Conservation (phyloP, 2,329 filamentous ascomycete species). For the Chrysoporthe cubensis region DNA sequence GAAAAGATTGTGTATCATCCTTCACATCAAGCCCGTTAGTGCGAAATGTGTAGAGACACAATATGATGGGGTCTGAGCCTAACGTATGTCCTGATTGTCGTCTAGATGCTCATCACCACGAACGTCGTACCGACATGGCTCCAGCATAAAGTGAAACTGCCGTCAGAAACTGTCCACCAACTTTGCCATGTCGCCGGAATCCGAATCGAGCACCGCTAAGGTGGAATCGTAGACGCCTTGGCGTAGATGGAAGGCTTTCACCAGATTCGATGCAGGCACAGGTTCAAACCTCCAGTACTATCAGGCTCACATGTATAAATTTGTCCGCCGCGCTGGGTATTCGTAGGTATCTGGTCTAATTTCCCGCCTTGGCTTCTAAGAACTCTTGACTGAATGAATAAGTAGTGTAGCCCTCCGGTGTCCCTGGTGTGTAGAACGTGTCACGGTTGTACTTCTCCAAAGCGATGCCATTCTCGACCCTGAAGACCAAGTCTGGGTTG, state of each 20-base stretch:
- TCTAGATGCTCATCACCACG: no score
- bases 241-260: neutral
- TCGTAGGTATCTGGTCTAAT: neutral
- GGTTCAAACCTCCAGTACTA: neutral
- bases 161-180: no score
- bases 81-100: no score
- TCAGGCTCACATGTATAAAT: neutral
- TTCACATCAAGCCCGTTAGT: no score
- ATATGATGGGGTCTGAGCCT: no score
- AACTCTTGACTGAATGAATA: conserved; percentile 24
- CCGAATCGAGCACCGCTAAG: no score
- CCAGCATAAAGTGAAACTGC: no score
- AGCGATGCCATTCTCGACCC: conserved; percentile 41
- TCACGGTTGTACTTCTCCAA: conserved; percentile 42
- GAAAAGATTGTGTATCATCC: no score
- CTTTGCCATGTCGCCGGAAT: no score
- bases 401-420: conserved; percentile 17
- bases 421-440: conserved; percentile 41
- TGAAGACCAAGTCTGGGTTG: conserved; percentile 50
- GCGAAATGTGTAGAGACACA: no score
- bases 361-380: conserved; percentile 7
- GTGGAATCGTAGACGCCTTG: neutral
- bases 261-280: neutral
- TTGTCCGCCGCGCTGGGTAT: neutral
- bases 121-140: no score